phyloP scores from a whole-genome alignment of 1,284 basidiomycete genomes.

The Grifola frondosa region DNA sequence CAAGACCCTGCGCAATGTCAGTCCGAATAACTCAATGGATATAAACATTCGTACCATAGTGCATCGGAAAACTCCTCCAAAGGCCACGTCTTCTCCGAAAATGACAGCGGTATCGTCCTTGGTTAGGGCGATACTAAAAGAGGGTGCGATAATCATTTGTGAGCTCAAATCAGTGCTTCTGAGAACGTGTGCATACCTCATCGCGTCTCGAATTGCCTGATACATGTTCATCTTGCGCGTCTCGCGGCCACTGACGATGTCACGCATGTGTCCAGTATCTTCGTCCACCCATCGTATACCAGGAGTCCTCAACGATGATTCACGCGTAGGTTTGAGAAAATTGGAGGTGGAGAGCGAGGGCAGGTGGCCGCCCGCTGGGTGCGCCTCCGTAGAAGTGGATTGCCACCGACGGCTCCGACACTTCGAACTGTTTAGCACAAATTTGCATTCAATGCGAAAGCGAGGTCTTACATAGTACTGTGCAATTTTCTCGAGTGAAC shows the following conservation, averaged over 20 bases:
- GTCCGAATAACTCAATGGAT: neutral
- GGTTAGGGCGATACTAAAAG: constrained; percentile 72
- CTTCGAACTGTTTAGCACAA: constrained; percentile 3
- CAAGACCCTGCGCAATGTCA: constrained; percentile 62
- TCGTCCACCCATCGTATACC: constrained; percentile 72
- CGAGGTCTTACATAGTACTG: constrained; percentile 15
- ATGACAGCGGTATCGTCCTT: constrained; percentile 87
- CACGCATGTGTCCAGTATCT: constrained; percentile 38
- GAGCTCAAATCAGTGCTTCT: constrained; percentile 7
- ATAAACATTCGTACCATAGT: constrained; percentile 57
- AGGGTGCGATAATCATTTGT: constrained; percentile 1
- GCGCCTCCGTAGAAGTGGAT: constrained; percentile 54
- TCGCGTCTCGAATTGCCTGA: constrained; percentile 86
- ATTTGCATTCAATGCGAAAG: neutral
- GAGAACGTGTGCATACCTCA: constrained; percentile 53
- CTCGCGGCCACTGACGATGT: constrained; percentile 72
- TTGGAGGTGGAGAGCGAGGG: constrained; percentile 67
- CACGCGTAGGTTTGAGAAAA: constrained; percentile 61
- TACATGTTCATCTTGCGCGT: constrained; percentile 91
- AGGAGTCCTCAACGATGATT: constrained; percentile 68
- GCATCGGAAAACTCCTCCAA: constrained; percentile 91
- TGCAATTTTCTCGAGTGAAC: constrained; percentile 16
- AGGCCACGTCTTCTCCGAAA: constrained; percentile 93
- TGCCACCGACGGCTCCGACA: constrained; percentile 40
- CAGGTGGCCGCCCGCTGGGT: constrained; percentile 72